Base-by-base conservation (phyloP, 345 rosid genomes). In the Carallia brachiata region DNA sequence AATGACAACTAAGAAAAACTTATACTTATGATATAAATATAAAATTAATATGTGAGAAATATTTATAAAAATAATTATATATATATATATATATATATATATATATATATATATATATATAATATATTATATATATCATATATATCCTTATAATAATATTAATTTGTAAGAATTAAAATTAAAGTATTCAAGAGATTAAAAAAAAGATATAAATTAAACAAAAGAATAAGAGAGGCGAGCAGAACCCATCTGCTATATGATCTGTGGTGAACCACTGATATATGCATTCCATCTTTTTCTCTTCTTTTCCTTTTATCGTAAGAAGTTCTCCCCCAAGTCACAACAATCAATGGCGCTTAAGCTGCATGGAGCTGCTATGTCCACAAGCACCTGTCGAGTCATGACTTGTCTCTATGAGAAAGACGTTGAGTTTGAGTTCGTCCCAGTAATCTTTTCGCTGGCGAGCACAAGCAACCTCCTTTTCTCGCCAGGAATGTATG, bases 361-460 rank as follows among this genome's bases (percentile, higher is more conserved):
- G 84, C 62, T 92, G 72, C 61, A 90, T 55, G 97, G 97, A 69
- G 65, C 81, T n/a, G 77, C 85, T 44, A 78, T 87, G 87, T 92
- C 95, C 30, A 81, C 88, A 1, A 81, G 85, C 95, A 87, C 91
- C 52, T 61, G 89, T 2, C 86, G 87, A 34, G 98, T 84, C 6
- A 62, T 89, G 79, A 67, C 79, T 27, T 87, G 90, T 70, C 90
- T 93, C 36, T 84, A 81, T 30, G 98, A 93, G 81, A 93, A 93
- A 66, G 76, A 61, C 16, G 77, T 79, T 0, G 97, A 89, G 59
- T 93, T 90, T 66, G 89, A 89, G 85, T 80, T 90, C n/a, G 70
- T 87, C 44, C 85, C 83, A 0, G 85, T 93, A 69, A 93, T 72
- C 92, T 89, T 61, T 85, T 86, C 66, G 66, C 89, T 30, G 86